phyloP scores from a whole-genome alignment of 1,284 basidiomycete species.

The Apiotrichum mycotoxinovorans region DNA sequence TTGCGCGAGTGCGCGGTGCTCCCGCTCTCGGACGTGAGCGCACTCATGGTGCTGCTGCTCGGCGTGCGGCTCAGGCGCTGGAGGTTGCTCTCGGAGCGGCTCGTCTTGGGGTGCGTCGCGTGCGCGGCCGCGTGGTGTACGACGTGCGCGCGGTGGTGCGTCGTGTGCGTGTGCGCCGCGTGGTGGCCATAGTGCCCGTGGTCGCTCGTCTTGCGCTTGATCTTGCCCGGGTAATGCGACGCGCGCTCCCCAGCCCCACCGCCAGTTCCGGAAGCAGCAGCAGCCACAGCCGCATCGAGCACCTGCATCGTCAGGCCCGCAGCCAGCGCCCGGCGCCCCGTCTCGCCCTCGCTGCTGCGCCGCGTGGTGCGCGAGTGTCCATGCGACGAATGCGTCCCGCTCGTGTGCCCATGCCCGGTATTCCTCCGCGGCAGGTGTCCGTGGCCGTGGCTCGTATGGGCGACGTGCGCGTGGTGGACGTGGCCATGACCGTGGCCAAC shows the following conservation, averaged over 20 bases:
- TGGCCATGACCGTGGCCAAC: constrained; percentile 4
- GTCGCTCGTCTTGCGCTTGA: constrained; percentile 25
- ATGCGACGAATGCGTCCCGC: constrained; percentile 5
- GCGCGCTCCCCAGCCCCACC: too few species aligned
- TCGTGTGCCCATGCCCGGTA: constrained; percentile 10
- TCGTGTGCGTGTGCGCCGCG: not conserved
- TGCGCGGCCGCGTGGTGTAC: constrained; percentile 3
- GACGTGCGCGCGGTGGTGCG: constrained; percentile 9
- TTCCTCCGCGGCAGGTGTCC: constrained; percentile 1
- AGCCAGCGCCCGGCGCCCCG: constrained; percentile 34
- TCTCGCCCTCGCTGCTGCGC: constrained; percentile 33
- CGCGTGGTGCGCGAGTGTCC: constrained; percentile 14
- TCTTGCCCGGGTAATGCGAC: constrained; percentile 9
- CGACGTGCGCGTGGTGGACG: constrained; percentile 9
- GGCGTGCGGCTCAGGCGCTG: constrained; percentile 6
- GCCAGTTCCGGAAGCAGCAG: too few species aligned
- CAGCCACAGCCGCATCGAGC: constrained; percentile 20
- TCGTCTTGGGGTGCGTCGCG: constrained; percentile 5
- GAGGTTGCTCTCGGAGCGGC: constrained; percentile 10
- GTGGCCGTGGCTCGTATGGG: not conserved
- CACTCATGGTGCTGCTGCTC: constrained; percentile 6
- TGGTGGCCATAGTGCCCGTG: not conserved
- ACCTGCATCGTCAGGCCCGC: constrained; percentile 43
- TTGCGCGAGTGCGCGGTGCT: not conserved
- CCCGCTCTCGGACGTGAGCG: constrained; percentile 2